These are phyloP conservation scores for Citrus cavaleriei DNA, from an alignment of 345 rosid species.

Conservation along the genomic window DNA sequence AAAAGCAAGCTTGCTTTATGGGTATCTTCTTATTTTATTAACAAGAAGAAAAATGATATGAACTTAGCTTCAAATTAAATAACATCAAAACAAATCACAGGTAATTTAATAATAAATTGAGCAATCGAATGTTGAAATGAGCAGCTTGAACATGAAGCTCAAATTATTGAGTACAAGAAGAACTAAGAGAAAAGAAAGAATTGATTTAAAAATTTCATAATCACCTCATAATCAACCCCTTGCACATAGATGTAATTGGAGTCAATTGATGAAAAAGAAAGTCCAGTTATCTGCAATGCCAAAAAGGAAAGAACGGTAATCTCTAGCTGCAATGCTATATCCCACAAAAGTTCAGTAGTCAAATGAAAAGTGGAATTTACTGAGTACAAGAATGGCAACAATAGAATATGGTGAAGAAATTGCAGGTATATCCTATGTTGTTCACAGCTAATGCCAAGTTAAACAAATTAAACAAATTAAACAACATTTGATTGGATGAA, in stretches of 20 bases:
- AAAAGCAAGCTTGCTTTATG: not conserved
- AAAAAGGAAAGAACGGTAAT: slow-evolving; percentile 5
- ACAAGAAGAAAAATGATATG: not conserved
- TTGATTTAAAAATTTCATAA: slow-evolving; percentile 5
- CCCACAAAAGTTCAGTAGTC: not conserved
- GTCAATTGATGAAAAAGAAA: slow-evolving; percentile 58
- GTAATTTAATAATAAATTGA: not conserved
- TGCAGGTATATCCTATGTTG: not conserved
- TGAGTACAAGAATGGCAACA: not conserved
- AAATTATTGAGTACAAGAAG: not conserved
- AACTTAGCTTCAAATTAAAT: not conserved
- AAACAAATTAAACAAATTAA: not conserved
- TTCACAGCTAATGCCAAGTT: not conserved
- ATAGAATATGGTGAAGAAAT: not conserved
- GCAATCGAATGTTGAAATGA: not conserved
- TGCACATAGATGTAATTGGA: slow-evolving; percentile 52
- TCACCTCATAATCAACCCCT: slow-evolving; percentile 74
- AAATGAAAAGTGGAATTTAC: not conserved
- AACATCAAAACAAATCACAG: not conserved
- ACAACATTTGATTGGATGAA: not conserved
- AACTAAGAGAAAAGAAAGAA: not conserved
- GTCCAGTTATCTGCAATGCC: slow-evolving; percentile 58
- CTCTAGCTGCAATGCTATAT: not conserved
- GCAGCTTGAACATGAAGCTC: not conserved
- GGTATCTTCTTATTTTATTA: not conserved